Percentiles rank a stretch among this genome's conserved stretches.
These are phyloP conservation scores for Nyssa sinensis DNA, from an alignment of 148 eudicot genomes.

Conservation along the genomic window DNA sequence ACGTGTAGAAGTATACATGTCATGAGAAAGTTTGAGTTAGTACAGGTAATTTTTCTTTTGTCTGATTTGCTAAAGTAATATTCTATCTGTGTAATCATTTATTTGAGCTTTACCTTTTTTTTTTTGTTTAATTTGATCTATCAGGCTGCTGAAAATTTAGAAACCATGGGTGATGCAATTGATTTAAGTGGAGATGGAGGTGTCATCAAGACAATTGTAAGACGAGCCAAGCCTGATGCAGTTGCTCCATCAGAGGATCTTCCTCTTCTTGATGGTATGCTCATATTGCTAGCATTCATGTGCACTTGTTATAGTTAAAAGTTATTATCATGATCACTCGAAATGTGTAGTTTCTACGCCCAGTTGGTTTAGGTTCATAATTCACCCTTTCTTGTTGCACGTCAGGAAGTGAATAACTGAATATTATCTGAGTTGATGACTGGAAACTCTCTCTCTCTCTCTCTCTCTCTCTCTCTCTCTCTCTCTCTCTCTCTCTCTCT, in stretches of 20 bases:
- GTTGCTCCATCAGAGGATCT: constrained; percentile 78
- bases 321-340: not conserved
- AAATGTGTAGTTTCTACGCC: not conserved
- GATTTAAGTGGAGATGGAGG: constrained; percentile 94
- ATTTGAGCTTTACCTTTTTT: not conserved
- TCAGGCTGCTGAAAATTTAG: constrained; percentile 29
- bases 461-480: not conserved
- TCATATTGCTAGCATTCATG: not conserved
- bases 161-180: constrained; percentile 59
- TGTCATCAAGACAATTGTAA: constrained; percentile 72
- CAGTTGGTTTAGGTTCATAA: not conserved
- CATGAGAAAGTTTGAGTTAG: not conserved
- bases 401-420: not conserved
- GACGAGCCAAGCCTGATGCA: constrained; percentile 77
- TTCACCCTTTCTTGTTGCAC: not conserved
- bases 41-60: not conserved
- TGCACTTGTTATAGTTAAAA: not conserved
- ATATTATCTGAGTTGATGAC: not conserved
- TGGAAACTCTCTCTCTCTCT: not conserved
- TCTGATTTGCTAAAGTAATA: constrained; percentile 2
- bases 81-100: not conserved
- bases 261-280: constrained; percentile 84
- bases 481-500: not conserved
- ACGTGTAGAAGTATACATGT: not conserved
- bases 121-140: constrained; percentile 7